Conservation (phyloP, 441 rosid genomes). For the Populus hybrid region DNA sequence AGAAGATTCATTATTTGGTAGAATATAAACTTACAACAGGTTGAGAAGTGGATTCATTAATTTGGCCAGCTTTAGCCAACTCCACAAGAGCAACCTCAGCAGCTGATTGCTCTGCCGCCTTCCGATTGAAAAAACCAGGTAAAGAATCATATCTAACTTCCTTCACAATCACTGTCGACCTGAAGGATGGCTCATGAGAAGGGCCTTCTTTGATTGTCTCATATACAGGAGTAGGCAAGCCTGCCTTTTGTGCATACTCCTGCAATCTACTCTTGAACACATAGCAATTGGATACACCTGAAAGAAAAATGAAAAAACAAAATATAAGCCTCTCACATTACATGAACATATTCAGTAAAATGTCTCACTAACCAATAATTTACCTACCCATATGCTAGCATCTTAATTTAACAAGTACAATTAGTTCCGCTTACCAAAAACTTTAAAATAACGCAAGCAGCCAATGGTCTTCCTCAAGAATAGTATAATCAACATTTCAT, state of each 20-base stretch:
- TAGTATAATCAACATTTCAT: too few relatives aligned
- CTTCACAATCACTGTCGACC: constrained; percentile 63
- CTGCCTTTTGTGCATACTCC: constrained; percentile 75
- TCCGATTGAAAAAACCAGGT: constrained; percentile 80
- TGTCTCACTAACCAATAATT: too few relatives aligned
- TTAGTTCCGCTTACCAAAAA: too few relatives aligned
- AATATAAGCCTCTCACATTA: background rate
- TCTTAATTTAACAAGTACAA: too few relatives aligned
- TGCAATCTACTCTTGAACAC: constrained; percentile 87
- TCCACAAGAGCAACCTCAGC: constrained; percentile 86
- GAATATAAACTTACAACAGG: constrained; percentile 64
- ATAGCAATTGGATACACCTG: constrained; percentile 85
- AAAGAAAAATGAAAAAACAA: background rate
- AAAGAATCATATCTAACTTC: constrained; percentile 65
- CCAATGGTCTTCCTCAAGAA: too few relatives aligned
- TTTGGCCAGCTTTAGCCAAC: constrained; percentile 58
- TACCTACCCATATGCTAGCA: too few relatives aligned
- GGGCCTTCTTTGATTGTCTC: constrained; percentile 87
- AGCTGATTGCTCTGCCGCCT: constrained; percentile 96
- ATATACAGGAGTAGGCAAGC: constrained; percentile 68
- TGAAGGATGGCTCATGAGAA: constrained; percentile 69
- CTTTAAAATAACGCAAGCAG: too few relatives aligned
- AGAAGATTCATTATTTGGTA: background rate
- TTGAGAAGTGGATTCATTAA: constrained; percentile 47
- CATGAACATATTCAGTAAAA: too few relatives aligned